A percentile compares a stretch with the other conserved stretches of the same genome.
Evolutionary conservation across 2,329 filamentous ascomycete species (phyloP).

Genomic region (Incumbomyces delicatus): DNA sequence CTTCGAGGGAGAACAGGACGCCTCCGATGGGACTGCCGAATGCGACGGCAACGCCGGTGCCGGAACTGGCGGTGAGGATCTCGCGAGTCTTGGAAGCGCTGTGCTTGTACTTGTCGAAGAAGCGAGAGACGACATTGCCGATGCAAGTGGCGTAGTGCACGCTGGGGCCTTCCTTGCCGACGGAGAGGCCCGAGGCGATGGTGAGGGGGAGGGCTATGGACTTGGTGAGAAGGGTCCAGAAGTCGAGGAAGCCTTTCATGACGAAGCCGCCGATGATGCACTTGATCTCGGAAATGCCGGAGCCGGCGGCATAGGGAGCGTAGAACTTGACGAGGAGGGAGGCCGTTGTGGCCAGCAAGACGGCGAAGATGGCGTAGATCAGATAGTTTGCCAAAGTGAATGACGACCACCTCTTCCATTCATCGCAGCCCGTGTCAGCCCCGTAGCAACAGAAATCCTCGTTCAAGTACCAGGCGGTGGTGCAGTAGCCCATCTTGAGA

Average conservation of each 20-base stretch:
- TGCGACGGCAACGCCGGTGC: conserved; percentile 88
- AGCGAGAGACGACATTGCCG: conserved; percentile 85
- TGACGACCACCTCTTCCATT: conserved; percentile 84
- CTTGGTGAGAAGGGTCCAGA: conserved; percentile 88
- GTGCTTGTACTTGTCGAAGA: conserved; percentile 84
- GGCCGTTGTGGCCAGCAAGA: conserved; percentile 69
- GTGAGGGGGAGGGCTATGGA: conserved; percentile 81
- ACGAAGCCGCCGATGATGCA: conserved; percentile 98
- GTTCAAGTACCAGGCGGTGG: conserved; percentile 91
- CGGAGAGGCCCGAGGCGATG: conserved; percentile 86
- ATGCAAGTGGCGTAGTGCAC: conserved; percentile 99
- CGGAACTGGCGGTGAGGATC: conserved; percentile 87
- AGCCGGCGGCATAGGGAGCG: conserved; percentile 91
- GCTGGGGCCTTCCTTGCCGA: conserved; percentile 94
- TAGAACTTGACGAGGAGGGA: conserved; percentile 81
- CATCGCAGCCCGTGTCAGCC: conserved; percentile 73
- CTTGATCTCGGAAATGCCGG: conserved; percentile 97
- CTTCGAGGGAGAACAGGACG: conserved; percentile 90
- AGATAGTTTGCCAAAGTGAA: conserved; percentile 73
- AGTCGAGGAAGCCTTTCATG: conserved; percentile 95
- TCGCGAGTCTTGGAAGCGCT: conserved; percentile 93
- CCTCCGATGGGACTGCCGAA: conserved; percentile 97
- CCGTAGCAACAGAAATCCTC: conserved; percentile 98
- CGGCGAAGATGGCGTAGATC: conserved; percentile 77
- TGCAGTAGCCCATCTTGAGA: conserved; percentile 92